Evolutionary conservation across 306 rosid species (phyloP), one percentile per base, ranked within the genome.

Genomic region (Cucurbita argyrosperma): DNA sequence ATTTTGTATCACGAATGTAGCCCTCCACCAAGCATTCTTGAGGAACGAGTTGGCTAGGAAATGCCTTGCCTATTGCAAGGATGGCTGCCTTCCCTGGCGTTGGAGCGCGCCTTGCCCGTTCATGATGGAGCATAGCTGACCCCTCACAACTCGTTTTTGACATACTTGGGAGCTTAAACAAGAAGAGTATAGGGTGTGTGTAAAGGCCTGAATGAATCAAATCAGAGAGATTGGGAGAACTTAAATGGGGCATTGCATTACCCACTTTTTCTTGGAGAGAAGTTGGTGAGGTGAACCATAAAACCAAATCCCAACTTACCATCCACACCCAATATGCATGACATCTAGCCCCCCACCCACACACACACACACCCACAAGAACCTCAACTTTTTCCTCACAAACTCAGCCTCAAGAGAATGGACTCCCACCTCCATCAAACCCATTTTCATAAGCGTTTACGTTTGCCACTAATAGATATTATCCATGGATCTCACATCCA

Each of bases 21-120:
- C 99, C 97, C 79, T 95, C 97, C 0, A 88, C 97, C 83, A 95
- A 88, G 84, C 96, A 91, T 4, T 95, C 99, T 69, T 95, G 96
- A 70, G 97, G 99, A 80, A 95, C 78, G 59, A 91, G 76, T 79
- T 95, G 99, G 79, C 90, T 82, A 0, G 97, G 99, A 66, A 95
- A 91, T 23, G 97, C 90, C 79, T 91, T 95, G 19, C 99, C 99
- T 38, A 95, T 47, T 2, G 97, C 99, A 72, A 95, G 89, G 42
- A 95, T 85, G 2, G 97, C 82, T 23, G 99, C 97, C 85, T 81
- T 89, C 38, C 97, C 93, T 0, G 83, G 88, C 0, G 86, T 84
- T 0, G 97, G 96, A 43, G 51, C 59, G 8, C 90, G 89, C 79
- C 78, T 84, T 19, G 75, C 11, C 18, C 50, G 76, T 37, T 78